Evolutionary conservation across 768 basidiomycete genomes (phyloP).

Genomic region (Chalciporus chontae): DNA sequence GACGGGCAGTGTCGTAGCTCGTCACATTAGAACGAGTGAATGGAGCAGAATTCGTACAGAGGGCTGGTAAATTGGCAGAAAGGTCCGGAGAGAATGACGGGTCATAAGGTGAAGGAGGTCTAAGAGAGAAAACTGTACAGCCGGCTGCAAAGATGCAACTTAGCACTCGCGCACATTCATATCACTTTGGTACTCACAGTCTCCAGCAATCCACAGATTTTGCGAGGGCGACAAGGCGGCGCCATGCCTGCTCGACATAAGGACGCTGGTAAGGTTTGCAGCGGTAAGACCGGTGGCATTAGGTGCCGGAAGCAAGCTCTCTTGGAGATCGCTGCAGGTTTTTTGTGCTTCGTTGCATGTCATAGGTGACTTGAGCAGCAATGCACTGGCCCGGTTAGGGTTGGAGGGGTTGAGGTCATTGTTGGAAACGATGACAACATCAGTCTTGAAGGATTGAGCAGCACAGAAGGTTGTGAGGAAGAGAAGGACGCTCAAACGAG

Average conservation of each 20-base stretch:
- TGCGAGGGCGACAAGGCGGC: slow-evolving; percentile 2
- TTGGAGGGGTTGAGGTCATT: slow-evolving; percentile 14
- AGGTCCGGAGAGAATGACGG: background rate
- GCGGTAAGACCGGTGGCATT: background rate
- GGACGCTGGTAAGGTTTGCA: background rate
- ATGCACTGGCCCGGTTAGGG: slow-evolving; percentile 8
- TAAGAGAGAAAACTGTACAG: background rate
- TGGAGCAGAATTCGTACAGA: slow-evolving; percentile 21
- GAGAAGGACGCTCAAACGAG: background rate
- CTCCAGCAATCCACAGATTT: slow-evolving; percentile 5
- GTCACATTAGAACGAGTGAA: slow-evolving; percentile 21
- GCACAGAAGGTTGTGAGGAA: background rate
- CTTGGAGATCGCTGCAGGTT: slow-evolving; percentile 3
- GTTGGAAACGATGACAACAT: slow-evolving; percentile 12
- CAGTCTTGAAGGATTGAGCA: background rate
- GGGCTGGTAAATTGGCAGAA: slow-evolving; percentile 3
- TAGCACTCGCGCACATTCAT: background rate
- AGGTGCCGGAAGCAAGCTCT: slow-evolving; percentile 4
- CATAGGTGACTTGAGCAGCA: slow-evolving; percentile 5
- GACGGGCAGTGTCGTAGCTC: slow-evolving; percentile 11
- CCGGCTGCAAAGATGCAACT: background rate
- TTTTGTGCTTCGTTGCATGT: slow-evolving; percentile 6
- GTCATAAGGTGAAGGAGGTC: background rate
- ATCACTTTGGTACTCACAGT: background rate
- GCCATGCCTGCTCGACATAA: slow-evolving; percentile 8